These are phyloP conservation scores for Trametes punicea DNA, from an alignment of 768 basidiomycete species.

Conservation along the genomic window DNA sequence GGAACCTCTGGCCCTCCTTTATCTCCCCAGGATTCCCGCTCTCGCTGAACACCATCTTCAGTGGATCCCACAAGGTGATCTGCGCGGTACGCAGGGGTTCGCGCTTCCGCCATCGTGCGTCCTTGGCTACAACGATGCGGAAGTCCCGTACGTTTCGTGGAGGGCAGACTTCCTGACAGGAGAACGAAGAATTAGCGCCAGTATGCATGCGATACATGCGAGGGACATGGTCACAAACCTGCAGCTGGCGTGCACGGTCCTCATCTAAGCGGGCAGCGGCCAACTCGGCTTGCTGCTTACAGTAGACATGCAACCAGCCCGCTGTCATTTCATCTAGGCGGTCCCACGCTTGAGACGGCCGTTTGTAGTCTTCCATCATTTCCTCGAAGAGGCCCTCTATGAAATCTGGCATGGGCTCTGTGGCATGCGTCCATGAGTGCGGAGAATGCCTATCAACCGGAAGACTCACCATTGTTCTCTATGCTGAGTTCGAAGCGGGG, in stretches of 20 bases:
- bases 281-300: conserved; percentile 43
- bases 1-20: conserved; percentile 60
- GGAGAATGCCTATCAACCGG: not conserved
- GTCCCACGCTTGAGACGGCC: conserved; percentile 38
- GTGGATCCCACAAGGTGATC: conserved; percentile 81
- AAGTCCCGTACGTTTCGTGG: conserved; percentile 73
- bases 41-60: conserved; percentile 48
- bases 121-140: conserved; percentile 66
- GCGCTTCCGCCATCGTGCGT: conserved; percentile 51
- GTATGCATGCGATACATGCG: not conserved
- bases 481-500: conserved; percentile 27
- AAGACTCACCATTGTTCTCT: conserved; percentile 20
- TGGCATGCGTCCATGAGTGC: not conserved
- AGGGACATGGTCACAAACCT: conserved; percentile 42
- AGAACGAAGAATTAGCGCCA: not conserved
- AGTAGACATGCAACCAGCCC: conserved; percentile 58
- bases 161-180: conserved; percentile 55
- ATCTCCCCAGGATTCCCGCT: conserved; percentile 49
- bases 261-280: conserved; percentile 49
- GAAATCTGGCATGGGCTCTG: conserved; percentile 32
- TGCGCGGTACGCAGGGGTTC: conserved; percentile 62
- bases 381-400: conserved; percentile 55
- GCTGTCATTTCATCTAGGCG: conserved; percentile 45
- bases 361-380: conserved; percentile 54
- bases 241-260: conserved; percentile 71